These are phyloP conservation scores for Debaryomyces hansenii DNA, from an alignment of 805 yeast genomes.

Conservation along the genomic window DNA sequence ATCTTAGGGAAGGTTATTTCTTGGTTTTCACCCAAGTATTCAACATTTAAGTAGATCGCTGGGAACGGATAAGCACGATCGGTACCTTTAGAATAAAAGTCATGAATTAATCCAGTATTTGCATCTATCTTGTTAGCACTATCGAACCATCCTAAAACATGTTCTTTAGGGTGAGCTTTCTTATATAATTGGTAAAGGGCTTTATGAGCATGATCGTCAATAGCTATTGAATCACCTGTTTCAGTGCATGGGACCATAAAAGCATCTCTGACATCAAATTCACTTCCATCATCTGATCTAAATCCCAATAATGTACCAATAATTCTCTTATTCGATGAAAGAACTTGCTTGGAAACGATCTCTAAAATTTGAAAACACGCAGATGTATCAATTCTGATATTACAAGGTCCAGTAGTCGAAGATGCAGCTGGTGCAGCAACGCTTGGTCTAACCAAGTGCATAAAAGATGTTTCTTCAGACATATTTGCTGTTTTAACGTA, in stretches of 20 bases:
- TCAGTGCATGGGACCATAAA: slow-evolving; percentile 80
- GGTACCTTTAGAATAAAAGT: slow-evolving; percentile 67
- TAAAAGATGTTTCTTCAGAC: slow-evolving; percentile 26
- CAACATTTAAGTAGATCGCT: slow-evolving; percentile 75
- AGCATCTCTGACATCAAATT: slow-evolving; percentile 69
- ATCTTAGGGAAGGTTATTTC: slow-evolving; percentile 54
- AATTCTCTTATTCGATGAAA: slow-evolving; percentile 50
- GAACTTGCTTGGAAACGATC: slow-evolving; percentile 55
- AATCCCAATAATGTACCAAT: slow-evolving; percentile 82
- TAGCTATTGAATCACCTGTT: slow-evolving; percentile 69
- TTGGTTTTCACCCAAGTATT: slow-evolving; percentile 48
- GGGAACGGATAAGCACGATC: slow-evolving; percentile 74
- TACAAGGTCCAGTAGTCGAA: slow-evolving; percentile 48
- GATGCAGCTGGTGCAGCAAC: slow-evolving; percentile 53
- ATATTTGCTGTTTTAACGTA: slow-evolving; percentile 8
- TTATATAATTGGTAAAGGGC: slow-evolving; percentile 69
- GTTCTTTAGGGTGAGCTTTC: slow-evolving; percentile 75
- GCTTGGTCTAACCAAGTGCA: slow-evolving; percentile 53
- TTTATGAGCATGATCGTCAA: slow-evolving; percentile 75
- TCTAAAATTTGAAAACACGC: slow-evolving; percentile 78
- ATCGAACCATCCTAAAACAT: slow-evolving; percentile 85
- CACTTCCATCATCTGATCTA: slow-evolving; percentile 81
- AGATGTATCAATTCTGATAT: slow-evolving; percentile 60
- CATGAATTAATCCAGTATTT: slow-evolving; percentile 76
- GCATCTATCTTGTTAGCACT: slow-evolving; percentile 61